These are phyloP conservation scores for Leccinum obscurum DNA, from an alignment of 768 basidiomycete species.

Conservation along the genomic window DNA sequence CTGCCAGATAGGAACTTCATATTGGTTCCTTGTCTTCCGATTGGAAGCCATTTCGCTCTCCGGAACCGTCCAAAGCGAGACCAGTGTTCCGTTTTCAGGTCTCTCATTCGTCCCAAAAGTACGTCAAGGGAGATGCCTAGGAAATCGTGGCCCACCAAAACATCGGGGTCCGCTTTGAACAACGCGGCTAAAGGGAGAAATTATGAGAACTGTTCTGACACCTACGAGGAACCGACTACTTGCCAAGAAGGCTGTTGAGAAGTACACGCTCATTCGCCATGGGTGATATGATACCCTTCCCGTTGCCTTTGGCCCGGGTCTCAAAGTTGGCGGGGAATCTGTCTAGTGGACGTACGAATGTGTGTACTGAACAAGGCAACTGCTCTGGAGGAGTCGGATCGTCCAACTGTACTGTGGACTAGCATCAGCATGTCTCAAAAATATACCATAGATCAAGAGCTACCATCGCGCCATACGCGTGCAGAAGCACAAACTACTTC, in stretches of 20 bases:
- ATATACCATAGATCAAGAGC: conserved; percentile 15
- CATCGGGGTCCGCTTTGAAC: conserved; percentile 88
- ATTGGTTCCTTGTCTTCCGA: conserved; percentile 83
- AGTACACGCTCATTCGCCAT: conserved; percentile 84
- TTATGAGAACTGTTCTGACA: background rate
- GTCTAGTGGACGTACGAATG: conserved; percentile 88
- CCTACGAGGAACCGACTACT: conserved; percentile 15
- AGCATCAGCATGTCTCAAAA: conserved; percentile 1
- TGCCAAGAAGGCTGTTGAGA: conserved; percentile 78
- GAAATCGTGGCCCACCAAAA: conserved; percentile 94
- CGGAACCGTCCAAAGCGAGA: conserved; percentile 91
- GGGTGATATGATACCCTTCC: conserved; percentile 69
- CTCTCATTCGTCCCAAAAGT: conserved; percentile 85
- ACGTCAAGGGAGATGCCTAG: conserved; percentile 88
- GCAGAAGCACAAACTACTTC: conserved; percentile 87
- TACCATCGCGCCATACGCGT: conserved; percentile 78
- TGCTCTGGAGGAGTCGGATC: conserved; percentile 90
- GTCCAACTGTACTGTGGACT: conserved; percentile 72
- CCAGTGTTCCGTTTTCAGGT: conserved; percentile 91
- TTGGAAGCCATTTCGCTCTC: conserved; percentile 76
- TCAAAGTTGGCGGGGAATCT: conserved; percentile 87
- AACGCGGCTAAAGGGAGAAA: conserved; percentile 53
- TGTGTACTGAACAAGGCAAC: conserved; percentile 79
- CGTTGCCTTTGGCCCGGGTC: conserved; percentile 56
- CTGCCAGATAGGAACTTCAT: conserved; percentile 81